phyloP scores from a whole-genome alignment of 2,329 filamentous ascomycete genomes.

The Tolypocladium sp. region DNA sequence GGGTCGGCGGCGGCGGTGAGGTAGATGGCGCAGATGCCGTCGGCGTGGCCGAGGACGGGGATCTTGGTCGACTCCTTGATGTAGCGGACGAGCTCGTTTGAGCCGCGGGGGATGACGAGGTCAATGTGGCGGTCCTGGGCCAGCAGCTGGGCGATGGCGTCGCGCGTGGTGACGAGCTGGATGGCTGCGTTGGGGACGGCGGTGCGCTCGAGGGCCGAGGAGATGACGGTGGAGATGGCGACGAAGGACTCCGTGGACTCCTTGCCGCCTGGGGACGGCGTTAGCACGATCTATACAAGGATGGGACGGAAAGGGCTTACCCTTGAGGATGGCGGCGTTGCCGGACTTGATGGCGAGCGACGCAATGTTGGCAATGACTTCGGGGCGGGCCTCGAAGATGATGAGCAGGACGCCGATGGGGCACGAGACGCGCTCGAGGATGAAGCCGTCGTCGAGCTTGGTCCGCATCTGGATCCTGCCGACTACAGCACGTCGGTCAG shows the following conservation, averaged over 20 bases:
- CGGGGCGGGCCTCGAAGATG: constrained; percentile 95
- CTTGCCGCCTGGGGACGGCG: constrained; percentile 60
- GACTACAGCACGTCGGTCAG: constrained; percentile 37
- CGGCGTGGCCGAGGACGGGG: constrained; percentile 90
- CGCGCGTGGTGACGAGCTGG: constrained; percentile 88
- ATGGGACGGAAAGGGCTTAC: constrained; percentile 21
- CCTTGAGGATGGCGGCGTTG: constrained; percentile 94
- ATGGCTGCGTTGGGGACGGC: constrained; percentile 77
- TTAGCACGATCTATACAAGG: neutral
- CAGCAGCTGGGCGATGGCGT: constrained; percentile 82
- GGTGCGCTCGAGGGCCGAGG: constrained; percentile 61
- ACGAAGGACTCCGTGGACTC: constrained; percentile 94
- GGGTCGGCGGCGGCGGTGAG: constrained; percentile 70
- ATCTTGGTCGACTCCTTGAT: constrained; percentile 90
- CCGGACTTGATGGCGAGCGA: constrained; percentile 93
- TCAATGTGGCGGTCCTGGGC: constrained; percentile 82
- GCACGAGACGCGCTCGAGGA: constrained; percentile 80
- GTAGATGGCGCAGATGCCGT: constrained; percentile 84
- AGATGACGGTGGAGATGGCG: constrained; percentile 80
- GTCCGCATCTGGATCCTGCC: constrained; percentile 79
- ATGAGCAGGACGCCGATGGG: constrained; percentile 96
- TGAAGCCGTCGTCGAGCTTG: constrained; percentile 74
- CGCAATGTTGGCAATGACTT: constrained; percentile 97
- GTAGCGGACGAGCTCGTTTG: constrained; percentile 81
- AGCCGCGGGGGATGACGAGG: constrained; percentile 86